phyloP scores from a whole-genome alignment of 2,329 filamentous ascomycete genomes.

The Monosporascus sp. region DNA sequence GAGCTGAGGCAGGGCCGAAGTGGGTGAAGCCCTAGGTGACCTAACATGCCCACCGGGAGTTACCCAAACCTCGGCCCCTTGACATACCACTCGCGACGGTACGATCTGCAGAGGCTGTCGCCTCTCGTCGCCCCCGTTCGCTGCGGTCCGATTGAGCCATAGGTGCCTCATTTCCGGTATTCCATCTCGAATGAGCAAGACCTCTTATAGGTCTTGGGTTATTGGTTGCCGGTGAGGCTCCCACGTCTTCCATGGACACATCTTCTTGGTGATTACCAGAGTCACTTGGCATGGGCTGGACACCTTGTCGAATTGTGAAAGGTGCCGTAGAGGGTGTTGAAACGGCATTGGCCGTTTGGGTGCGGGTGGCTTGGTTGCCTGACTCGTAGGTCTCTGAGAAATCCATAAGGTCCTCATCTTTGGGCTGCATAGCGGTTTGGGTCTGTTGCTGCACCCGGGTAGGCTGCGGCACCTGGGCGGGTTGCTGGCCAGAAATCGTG shows the following conservation, averaged over 20 bases:
- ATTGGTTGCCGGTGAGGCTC: neutral
- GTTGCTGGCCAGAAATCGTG: neutral
- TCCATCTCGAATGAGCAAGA: conserved; percentile 8
- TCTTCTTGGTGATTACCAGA: neutral
- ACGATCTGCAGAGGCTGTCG: neutral
- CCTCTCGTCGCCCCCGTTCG: neutral
- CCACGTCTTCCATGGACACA: neutral
- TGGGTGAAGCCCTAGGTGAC: neutral
- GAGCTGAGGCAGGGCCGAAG: neutral
- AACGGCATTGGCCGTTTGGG: neutral
- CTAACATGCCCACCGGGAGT: conserved; percentile 11
- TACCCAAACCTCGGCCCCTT: conserved; percentile 7
- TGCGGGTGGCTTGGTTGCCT: neutral
- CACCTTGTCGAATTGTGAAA: neutral
- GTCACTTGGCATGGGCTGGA: neutral
- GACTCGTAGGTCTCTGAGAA: neutral
- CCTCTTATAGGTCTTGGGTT: neutral
- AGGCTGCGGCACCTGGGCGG: neutral
- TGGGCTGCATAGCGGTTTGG: neutral
- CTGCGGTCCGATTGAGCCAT: neutral
- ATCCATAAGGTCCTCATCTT: neutral
- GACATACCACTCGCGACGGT: conserved; percentile 7
- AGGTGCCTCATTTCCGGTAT: neutral
- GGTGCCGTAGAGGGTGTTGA: neutral
- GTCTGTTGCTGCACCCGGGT: neutral